Evolutionary conservation across 2,329 filamentous ascomycete species (phyloP), one percentile per base, ranked within the genome.

Genomic region (Neofusicoccum laricinum): DNA sequence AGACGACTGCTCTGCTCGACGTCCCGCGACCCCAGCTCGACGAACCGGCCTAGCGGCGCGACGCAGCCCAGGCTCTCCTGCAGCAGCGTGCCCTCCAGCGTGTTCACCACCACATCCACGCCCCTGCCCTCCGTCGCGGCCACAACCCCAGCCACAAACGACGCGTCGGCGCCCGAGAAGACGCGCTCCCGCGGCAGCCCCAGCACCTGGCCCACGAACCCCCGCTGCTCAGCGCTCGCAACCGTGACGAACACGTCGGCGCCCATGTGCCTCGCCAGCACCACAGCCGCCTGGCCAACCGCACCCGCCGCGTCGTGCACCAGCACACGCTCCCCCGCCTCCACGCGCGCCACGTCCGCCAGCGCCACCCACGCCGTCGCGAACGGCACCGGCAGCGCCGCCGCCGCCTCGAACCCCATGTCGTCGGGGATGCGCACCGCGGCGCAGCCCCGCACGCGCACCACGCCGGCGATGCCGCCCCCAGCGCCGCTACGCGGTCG

Each of bases 81-180:
- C 3, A 77, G 67, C 1, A 68, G 41, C 21, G 71, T 64, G 2
- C 75, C 75, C 4, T 66, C 51, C 7, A 70, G 64, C 7, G 69
- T 68, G 64, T 77, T 78, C 41, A 77, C 64, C 12, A 76, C 68
- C 2, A 77, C 71, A 64, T 78, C 73, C 2, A 77, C 73, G n/a
- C 76, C 76, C 2, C 66, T 45, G 19, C 67, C 68, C 0, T 67
- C 62, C 0, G 76, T 78, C 30, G 63, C 43, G 4, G 64, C 45
- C 41, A 65, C 41, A 2, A 78, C 63, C 4, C 59, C 72, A 8
- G 59, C 59, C 1, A 55, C 68, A 51, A 78, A 78, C 10, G 66
- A 66, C 0, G 64, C 57, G 45, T 74, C 69, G 21, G 71, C 61
- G 57, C 66, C 70, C 62, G 63, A 66, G 66, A 78, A 74, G 63